A percentile compares a stretch with the other conserved stretches of the same genome.
phyloP scores from a whole-genome alignment of 1,139 yeast genomes.

The Debaryomyces nepalensis region DNA sequence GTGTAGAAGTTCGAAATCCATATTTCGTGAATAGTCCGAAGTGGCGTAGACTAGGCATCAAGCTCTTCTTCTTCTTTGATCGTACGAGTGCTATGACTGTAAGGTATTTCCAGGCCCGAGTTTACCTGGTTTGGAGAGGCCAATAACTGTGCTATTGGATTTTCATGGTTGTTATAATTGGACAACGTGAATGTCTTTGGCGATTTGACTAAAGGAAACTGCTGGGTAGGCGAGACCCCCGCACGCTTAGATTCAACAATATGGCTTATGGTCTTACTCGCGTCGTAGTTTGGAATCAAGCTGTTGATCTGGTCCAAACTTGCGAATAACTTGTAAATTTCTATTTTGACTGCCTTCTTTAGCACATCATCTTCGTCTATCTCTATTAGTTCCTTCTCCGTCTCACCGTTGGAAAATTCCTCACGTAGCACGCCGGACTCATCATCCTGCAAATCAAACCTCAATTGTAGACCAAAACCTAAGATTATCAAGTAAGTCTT shows the following conservation, averaged over 20 bases:
- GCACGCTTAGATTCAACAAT: constrained; percentile 2
- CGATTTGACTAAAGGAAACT: constrained; percentile 42
- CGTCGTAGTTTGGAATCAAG: constrained; percentile 44
- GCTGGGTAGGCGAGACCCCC: constrained; percentile 3
- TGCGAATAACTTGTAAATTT: constrained; percentile 41
- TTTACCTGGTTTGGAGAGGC: constrained; percentile 21
- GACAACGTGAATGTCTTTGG: constrained; percentile 50
- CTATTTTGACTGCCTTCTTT: constrained; percentile 41
- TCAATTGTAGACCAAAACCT: constrained; percentile 53
- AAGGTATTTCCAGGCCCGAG: constrained; percentile 19
- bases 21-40: constrained; percentile 2
- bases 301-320: constrained; percentile 42
- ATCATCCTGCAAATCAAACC: constrained; percentile 46
- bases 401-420: constrained; percentile 10
- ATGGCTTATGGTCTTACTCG: constrained; percentile 29
- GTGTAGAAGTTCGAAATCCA: background rate
- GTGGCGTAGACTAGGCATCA: no score
- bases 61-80: constrained; percentile 45
- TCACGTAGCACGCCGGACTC: constrained; percentile 13
- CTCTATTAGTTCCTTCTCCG: background rate
- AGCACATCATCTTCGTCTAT: constrained; percentile 35
- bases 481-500: constrained; percentile 51
- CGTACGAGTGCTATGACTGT: constrained; percentile 41
- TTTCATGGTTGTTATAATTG: constrained; percentile 41
- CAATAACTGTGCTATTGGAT: constrained; percentile 45